Evolutionary conservation across 2,329 filamentous ascomycete species (phyloP).

Genomic region (Exophiala lecanii-corni): DNA sequence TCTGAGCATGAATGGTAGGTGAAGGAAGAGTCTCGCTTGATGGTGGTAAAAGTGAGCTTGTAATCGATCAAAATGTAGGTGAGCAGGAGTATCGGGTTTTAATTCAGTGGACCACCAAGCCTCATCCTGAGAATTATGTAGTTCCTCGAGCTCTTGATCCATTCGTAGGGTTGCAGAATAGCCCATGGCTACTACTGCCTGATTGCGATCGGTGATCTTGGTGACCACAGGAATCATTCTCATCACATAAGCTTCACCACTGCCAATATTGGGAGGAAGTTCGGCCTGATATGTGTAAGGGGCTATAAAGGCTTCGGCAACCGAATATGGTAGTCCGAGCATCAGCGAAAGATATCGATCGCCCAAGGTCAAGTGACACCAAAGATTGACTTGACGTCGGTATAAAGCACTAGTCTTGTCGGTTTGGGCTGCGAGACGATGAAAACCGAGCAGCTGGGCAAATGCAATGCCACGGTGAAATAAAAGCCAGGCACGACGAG

Average conservation of each 20-base stretch:
- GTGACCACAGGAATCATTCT: constrained; percentile 35
- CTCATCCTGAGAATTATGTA: constrained; percentile 30
- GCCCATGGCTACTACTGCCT: constrained; percentile 32
- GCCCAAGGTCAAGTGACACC: constrained; percentile 37
- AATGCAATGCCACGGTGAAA: constrained; percentile 49
- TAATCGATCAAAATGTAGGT: constrained; percentile 32
- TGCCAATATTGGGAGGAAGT: constrained; percentile 2
- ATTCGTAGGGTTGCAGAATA: constrained; percentile 39
- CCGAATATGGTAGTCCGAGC: constrained; percentile 49
- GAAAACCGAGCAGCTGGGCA: constrained; percentile 49
- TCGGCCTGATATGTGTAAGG: constrained; percentile 29
- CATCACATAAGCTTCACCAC: constrained; percentile 30
- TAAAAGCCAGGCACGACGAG: constrained; percentile 51
- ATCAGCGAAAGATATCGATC: constrained; percentile 51
- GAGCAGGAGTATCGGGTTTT: constrained; percentile 22
- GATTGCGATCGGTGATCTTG: constrained; percentile 40
- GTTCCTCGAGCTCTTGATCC: constrained; percentile 38
- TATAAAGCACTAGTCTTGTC: constrained; percentile 27
- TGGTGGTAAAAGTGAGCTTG: constrained; percentile 39
- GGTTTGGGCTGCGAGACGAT: constrained; percentile 32
- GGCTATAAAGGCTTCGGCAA: constrained; percentile 31
- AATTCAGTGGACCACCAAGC: constrained; percentile 30
- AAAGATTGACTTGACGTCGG: constrained; percentile 34
- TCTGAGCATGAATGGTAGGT: constrained; percentile 46
- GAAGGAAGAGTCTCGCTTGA: constrained; percentile 37